Base-by-base conservation (phyloP, 2,329 filamentous ascomycete genomes). In the Xylariomycetidae sp. region DNA sequence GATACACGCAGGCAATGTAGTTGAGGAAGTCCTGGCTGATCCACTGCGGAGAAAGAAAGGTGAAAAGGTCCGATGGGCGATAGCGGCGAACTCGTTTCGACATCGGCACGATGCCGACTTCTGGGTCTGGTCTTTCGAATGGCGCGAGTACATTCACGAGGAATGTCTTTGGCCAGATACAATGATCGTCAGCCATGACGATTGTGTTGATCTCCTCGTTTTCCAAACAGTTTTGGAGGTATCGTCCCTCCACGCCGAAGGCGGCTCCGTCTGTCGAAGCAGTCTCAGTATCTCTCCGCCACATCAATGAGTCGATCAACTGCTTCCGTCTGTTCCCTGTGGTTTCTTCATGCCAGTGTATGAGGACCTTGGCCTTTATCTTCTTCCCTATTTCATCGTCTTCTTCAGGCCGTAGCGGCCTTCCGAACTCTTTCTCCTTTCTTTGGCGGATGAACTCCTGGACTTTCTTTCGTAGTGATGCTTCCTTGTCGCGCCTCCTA, bases 1-100 rank as follows among this genome's bases (percentile, higher is more conserved):
- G 12, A 18, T 18, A 30, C 18, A 30, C 28, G 18, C 28, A 30
- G 14, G 28, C 28, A n/a, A 30, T 18, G 18, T 30, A 30, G 28
- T 30, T 30, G 15, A 30, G 12, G 14, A 30, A 30, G 15, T 30
- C 28, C 19, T 30, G 15, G 15, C 14, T 30, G 20, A 23, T 23
- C 8, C 20, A n/a, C n/a, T 23, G 20, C n/a, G n/a, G n/a, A n/a
- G n/a, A n/a, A n/a, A n/a, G n/a, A n/a, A n/a, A n/a, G n/a, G n/a
- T n/a, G 20, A 23, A 23, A n/a, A 23, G 20, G n/a, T 8, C 8
- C 8, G 20, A 8, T 8, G 8, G 8, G 20, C 20, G 20, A 23
- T 8, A n/a, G 20, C 20, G 20, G 8, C 20, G 20, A 8, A 23
- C 20, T 8, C 20, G 20, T n/a, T 23, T 23, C 20, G 20, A 23